Percentiles rank a stretch among this genome's conserved stretches.
Evolutionary conservation across 2,329 filamentous ascomycete species (phyloP).

Genomic region (Phialophora expanda): DNA sequence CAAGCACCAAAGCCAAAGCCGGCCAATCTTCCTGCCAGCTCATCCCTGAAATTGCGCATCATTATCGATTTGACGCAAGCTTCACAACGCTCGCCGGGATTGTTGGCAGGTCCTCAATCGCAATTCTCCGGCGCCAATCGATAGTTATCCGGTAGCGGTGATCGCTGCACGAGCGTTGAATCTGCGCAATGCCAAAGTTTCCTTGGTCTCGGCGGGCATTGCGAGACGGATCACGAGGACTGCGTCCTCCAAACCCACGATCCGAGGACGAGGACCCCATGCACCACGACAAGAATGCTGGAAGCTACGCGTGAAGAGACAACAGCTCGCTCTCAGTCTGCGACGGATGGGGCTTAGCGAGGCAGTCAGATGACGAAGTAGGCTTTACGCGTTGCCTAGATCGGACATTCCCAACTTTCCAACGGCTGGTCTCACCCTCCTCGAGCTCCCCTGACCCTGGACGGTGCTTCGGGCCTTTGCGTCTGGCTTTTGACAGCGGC

Average conservation of each 20-base stretch:
- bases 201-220: background rate
- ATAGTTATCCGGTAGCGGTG: slow-evolving; percentile 16
- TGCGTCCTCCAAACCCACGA: background rate
- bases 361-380: slow-evolving; percentile 6
- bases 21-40: slow-evolving; percentile 16
- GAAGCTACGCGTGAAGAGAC: background rate
- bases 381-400: background rate
- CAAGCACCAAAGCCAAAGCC: background rate
- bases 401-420: background rate
- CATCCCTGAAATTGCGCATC: slow-evolving; percentile 12
- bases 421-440: slow-evolving; percentile 1
- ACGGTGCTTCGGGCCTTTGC: background rate
- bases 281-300: background rate
- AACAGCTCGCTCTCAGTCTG: background rate
- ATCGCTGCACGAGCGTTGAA: background rate
- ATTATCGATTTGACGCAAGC: slow-evolving; percentile 12
- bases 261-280: background rate
- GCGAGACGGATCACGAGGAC: background rate
- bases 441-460: background rate
- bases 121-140: slow-evolving; percentile 31
- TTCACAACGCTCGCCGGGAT: background rate
- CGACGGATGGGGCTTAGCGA: background rate
- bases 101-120: slow-evolving; percentile 12
- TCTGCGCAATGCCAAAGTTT: background rate
- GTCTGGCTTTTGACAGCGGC: slow-evolving; percentile 12